A percentile compares a stretch with the other conserved stretches of the same genome.
phyloP scores from a whole-genome alignment of 768 basidiomycete genomes.

The Pleurotus giganteus region DNA sequence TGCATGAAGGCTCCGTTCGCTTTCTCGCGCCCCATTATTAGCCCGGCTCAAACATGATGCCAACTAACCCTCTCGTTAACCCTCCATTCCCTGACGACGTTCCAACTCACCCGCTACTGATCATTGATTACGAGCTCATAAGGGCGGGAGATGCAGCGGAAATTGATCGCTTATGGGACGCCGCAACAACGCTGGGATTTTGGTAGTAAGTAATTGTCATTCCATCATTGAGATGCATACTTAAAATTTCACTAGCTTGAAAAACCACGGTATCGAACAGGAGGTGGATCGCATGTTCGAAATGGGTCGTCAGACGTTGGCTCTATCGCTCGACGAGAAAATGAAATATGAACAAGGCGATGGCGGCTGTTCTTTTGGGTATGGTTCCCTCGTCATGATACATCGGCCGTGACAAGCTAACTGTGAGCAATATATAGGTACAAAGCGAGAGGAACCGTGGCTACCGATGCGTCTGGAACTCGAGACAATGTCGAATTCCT shows the following conservation, averaged over 20 bases:
- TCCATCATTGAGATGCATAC: too few species aligned
- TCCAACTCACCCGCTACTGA: conserved; percentile 35
- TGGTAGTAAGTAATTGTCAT: conserved; percentile 35
- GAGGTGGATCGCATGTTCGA: conserved; percentile 52
- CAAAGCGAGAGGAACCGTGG: conserved; percentile 61
- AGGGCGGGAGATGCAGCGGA: conserved; percentile 26
- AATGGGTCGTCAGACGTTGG: conserved; percentile 53
- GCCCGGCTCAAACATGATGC: not conserved
- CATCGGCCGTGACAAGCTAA: not conserved
- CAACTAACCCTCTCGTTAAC: conserved; percentile 6
- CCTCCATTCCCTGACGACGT: conserved; percentile 36
- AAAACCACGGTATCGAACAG: conserved; percentile 52
- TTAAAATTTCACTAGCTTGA: conserved; percentile 32
- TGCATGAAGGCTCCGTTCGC: too few species aligned
- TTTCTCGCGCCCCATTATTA: too few species aligned
- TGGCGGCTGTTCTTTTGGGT: conserved; percentile 40
- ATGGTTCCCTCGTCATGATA: conserved; percentile 9
- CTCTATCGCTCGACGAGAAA: conserved; percentile 54
- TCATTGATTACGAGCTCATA: conserved; percentile 36
- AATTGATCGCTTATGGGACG: conserved; percentile 33
- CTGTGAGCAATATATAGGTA: conserved; percentile 32
- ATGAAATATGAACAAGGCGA: conserved; percentile 59
- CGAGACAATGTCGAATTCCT: conserved; percentile 61
- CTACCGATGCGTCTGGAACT: conserved; percentile 59
- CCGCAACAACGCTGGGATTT: conserved; percentile 38